Evolutionary conservation across 192 early-diverging fungal genomes (phyloP).

Genomic region (Entomortierella chlamydospora): DNA sequence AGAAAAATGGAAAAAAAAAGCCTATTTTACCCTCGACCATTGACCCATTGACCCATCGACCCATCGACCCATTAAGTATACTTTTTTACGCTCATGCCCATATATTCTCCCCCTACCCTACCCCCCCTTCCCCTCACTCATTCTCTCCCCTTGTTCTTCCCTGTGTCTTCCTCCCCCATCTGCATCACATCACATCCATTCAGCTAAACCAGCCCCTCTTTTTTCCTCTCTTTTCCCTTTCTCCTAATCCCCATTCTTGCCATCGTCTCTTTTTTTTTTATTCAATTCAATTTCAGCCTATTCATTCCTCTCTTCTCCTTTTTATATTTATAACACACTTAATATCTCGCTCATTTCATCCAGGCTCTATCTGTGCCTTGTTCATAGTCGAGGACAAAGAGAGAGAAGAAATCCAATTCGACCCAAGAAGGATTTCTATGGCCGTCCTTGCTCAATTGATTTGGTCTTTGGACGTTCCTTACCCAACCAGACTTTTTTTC

Average conservation of each 20-base stretch:
- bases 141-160: background rate
- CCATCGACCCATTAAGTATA: too few relatives aligned
- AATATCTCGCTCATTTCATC: too few relatives aligned
- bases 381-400: background rate
- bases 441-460: background rate
- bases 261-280: background rate
- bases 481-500: constrained; percentile 10
- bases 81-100: background rate
- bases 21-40: background rate
- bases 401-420: constrained; percentile 10
- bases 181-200: background rate
- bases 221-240: constrained; percentile 9
- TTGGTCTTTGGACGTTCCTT: background rate
- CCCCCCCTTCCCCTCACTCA: background rate
- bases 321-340: background rate
- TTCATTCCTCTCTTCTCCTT: constrained; percentile 7
- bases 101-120: background rate
- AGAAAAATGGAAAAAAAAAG: background rate
- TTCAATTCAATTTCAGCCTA: constrained; percentile 11
- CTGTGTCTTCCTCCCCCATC: background rate
- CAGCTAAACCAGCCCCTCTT: constrained; percentile 2
- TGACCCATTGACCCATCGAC: too few relatives aligned
- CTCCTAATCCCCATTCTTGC: constrained; percentile 23
- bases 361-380: too few relatives aligned
- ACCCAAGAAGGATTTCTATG: constrained; percentile 10